phyloP scores from a whole-genome alignment of 1,284 basidiomycete genomes.

The Ganoderma sp. region DNA sequence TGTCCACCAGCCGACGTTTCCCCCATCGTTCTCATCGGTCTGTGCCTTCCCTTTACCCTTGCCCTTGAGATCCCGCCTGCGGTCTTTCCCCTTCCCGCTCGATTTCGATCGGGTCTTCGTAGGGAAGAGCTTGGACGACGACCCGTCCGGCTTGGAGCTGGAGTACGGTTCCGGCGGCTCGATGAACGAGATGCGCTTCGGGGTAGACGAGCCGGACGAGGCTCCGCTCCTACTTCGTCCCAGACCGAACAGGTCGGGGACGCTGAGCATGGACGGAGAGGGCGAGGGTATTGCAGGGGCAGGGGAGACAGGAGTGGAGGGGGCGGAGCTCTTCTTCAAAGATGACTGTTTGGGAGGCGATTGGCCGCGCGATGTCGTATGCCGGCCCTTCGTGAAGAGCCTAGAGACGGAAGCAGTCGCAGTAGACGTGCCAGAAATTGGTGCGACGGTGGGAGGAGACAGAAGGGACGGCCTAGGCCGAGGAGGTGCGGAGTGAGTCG shows the following conservation, averaged over 20 bases:
- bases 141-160: slow-evolving; percentile 36
- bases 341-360: slow-evolving; percentile 44
- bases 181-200: slow-evolving; percentile 78
- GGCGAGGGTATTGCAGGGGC: slow-evolving; percentile 40
- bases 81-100: slow-evolving; percentile 30
- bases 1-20: slow-evolving; percentile 54
- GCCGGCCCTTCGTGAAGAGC: slow-evolving; percentile 59
- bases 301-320: slow-evolving; percentile 38
- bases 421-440: slow-evolving; percentile 63
- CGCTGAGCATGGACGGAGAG: slow-evolving; percentile 40
- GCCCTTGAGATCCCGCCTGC: slow-evolving; percentile 32
- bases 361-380: slow-evolving; percentile 42
- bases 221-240: slow-evolving; percentile 30
- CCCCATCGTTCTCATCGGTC: slow-evolving; percentile 34
- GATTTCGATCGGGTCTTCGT: slow-evolving; percentile 39
- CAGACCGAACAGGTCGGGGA: slow-evolving; percentile 37
- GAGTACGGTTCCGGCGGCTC: slow-evolving; percentile 70
- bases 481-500: slow-evolving; percentile 39
- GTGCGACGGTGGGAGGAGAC: slow-evolving; percentile 51
- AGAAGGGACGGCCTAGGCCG: slow-evolving; percentile 44
- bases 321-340: slow-evolving; percentile 57
- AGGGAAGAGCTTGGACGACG: slow-evolving; percentile 33
- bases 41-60: slow-evolving; percentile 36
- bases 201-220: slow-evolving; percentile 57
- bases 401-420: slow-evolving; percentile 77